Percentiles rank a stretch among this genome's conserved stretches.
Evolutionary conservation across 176 grass and related monocot genomes (phyloP).

Genomic region (Carex myosuroides): DNA sequence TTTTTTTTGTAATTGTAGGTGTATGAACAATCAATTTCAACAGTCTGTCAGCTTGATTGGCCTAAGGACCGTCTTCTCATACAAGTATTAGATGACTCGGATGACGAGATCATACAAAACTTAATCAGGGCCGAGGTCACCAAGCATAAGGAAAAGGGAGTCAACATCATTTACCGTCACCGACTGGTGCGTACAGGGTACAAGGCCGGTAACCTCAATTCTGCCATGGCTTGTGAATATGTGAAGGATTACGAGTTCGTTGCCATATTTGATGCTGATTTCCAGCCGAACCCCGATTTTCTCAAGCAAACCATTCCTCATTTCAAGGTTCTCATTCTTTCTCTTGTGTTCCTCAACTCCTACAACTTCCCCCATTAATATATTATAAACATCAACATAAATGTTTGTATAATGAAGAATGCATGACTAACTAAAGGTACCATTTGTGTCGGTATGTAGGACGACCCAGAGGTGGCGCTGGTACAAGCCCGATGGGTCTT

Average conservation of each 20-base stretch:
- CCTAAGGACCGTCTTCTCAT: constrained; percentile 64
- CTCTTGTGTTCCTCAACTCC: not conserved
- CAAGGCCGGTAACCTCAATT: constrained; percentile 96
- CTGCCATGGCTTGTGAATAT: constrained; percentile 91
- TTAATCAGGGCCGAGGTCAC: constrained; percentile 77
- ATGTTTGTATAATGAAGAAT: not conserved
- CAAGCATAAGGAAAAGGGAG: constrained; percentile 76
- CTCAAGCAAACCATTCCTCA: constrained; percentile 91
- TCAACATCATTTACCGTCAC: constrained; percentile 85
- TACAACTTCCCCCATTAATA: not conserved
- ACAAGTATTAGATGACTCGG: constrained; percentile 93
- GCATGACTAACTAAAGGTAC: not conserved
- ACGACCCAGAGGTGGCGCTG: constrained; percentile 66
- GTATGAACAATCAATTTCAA: constrained; percentile 85
- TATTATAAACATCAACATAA: constrained; percentile 26
- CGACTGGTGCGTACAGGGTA: constrained; percentile 72
- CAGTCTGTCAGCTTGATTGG: constrained; percentile 89
- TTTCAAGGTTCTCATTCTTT: constrained; percentile 55
- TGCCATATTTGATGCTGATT: constrained; percentile 94
- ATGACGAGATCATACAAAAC: constrained; percentile 63
- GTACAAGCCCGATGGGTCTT: constrained; percentile 95
- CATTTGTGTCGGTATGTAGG: constrained; percentile 28
- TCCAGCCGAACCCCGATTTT: constrained; percentile 93
- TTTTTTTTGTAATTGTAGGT: constrained; percentile 36
- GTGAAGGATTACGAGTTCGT: constrained; percentile 85